A percentile compares a stretch with the other conserved stretches of the same genome.
Evolutionary conservation across 768 basidiomycete genomes (phyloP).

Genomic region (Termitomyces sp.): DNA sequence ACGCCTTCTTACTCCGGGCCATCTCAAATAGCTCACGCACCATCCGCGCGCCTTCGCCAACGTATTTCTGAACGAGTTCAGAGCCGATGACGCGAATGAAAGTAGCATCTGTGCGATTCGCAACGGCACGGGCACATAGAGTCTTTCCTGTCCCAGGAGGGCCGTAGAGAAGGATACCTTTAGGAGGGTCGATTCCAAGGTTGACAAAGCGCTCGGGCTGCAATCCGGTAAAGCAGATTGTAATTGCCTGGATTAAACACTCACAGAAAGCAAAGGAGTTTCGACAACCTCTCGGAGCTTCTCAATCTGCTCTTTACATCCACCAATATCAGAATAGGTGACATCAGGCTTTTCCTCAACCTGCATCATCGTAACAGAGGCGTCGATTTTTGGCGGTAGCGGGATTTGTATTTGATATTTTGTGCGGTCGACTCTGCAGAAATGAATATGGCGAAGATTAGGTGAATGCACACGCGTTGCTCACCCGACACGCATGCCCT

Average conservation of each 20-base stretch:
- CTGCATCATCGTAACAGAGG: conserved; percentile 99
- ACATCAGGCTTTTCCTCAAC: conserved; percentile 98
- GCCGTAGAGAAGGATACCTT: conserved; percentile 93
- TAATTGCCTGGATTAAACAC: conserved; percentile 21
- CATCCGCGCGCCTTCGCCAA: conserved; percentile 98
- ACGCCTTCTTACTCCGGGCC: conserved; percentile 98
- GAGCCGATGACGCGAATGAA: conserved; percentile 99
- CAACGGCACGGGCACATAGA: conserved; percentile 95
- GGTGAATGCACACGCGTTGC: conserved; percentile 20
- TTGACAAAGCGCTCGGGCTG: conserved; percentile 99
- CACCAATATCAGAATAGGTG: conserved; percentile 96
- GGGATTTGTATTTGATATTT: conserved; percentile 99
- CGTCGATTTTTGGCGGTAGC: conserved; percentile 96
- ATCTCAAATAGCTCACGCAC: conserved; percentile 98
- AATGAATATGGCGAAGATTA: conserved; percentile 2
- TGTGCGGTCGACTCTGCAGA: conserved; percentile 79
- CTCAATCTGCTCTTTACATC: conserved; percentile 99
- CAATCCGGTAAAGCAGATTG: background rate
- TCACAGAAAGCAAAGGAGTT: conserved; percentile 86
- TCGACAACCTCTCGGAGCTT: conserved; percentile 98
- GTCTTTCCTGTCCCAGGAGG: conserved; percentile 99
- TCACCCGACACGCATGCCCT: conserved; percentile 99
- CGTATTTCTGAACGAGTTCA: conserved; percentile 99
- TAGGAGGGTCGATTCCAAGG: conserved; percentile 98
- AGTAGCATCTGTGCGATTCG: conserved; percentile 97